Percentiles rank a stretch among this genome's conserved stretches.
Evolutionary conservation across 805 yeast genomes (phyloP).

Genomic region (Candida succiphila): DNA sequence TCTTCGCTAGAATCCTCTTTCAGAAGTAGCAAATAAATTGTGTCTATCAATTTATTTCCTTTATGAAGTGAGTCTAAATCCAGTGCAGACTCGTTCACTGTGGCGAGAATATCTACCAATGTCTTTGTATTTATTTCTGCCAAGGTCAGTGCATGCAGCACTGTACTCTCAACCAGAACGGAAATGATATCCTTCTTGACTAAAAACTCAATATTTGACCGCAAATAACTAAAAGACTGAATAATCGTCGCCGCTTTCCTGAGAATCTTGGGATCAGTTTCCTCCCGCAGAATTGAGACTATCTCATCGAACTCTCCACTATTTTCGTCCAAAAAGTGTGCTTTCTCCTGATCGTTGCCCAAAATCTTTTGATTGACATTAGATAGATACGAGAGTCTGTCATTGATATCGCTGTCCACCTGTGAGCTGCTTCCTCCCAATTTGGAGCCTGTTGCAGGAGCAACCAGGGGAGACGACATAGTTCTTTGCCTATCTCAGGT

Average conservation of each 20-base stretch:
- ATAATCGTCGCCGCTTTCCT: slow-evolving; percentile 15
- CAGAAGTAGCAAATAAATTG: slow-evolving; percentile 7
- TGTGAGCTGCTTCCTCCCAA: neutral
- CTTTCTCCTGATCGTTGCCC: slow-evolving; percentile 22
- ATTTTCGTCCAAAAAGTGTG: slow-evolving; percentile 3
- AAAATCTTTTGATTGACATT: slow-evolving; percentile 11
- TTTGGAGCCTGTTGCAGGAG: no score
- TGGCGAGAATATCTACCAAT: slow-evolving; percentile 13
- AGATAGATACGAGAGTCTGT: slow-evolving; percentile 3
- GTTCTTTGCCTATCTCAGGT: no score
- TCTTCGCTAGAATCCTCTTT: slow-evolving; percentile 2
- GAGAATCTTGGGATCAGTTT: slow-evolving; percentile 5
- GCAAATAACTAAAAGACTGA: slow-evolving; percentile 18
- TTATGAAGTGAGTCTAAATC: slow-evolving; percentile 3
- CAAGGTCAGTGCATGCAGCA: slow-evolving; percentile 8
- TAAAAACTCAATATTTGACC: slow-evolving; percentile 11
- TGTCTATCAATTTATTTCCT: slow-evolving; percentile 8
- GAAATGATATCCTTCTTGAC: slow-evolving; percentile 6
- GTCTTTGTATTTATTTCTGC: slow-evolving; percentile 18
- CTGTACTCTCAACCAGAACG: slow-evolving; percentile 10
- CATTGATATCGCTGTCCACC: neutral
- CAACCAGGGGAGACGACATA: no score
- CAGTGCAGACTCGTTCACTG: slow-evolving; percentile 9
- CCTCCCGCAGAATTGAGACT: slow-evolving; percentile 5
- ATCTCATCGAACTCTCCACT: slow-evolving; percentile 4